These are phyloP conservation scores for Leptodermis oblonga DNA, from an alignment of 257 asterid species.

Conservation along the genomic window DNA sequence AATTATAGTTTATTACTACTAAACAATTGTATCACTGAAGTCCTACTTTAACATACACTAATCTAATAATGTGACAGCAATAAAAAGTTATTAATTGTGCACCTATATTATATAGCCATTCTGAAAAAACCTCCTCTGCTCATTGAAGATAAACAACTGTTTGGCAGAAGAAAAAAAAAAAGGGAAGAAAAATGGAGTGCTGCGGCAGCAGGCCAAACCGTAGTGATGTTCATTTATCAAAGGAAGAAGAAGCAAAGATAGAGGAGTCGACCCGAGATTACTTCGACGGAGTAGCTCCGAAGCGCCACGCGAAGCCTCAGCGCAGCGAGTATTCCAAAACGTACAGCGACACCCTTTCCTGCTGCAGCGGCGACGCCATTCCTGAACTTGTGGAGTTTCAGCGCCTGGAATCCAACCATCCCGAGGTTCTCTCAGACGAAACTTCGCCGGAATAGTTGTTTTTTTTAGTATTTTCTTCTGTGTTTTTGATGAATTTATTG, in stretches of 20 bases:
- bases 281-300: constrained; percentile 70
- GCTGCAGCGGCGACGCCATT: constrained; percentile 20
- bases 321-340: constrained; percentile 73
- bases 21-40: too few relatives aligned
- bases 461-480: not conserved
- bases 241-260: constrained; percentile 54
- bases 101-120: not conserved
- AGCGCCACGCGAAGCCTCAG: constrained; percentile 87
- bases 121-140: not conserved
- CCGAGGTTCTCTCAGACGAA: constrained; percentile 38
- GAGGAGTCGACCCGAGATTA: constrained; percentile 60
- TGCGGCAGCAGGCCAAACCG: constrained; percentile 49
- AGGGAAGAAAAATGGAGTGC: constrained; percentile 9
- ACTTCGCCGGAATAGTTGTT: too few relatives aligned
- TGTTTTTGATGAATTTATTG: not conserved
- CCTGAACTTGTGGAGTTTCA: constrained; percentile 61
- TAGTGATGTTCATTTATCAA: constrained; percentile 65
- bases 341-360: constrained; percentile 42
- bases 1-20: too few relatives aligned
- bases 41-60: too few relatives aligned
- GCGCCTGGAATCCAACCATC: constrained; percentile 51
- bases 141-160: not conserved
- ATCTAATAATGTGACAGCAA: too few relatives aligned
- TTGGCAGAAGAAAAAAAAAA: too few relatives aligned
- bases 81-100: too few relatives aligned